A percentile compares a stretch with the other conserved stretches of the same genome.
Conservation (phyloP, 2,329 filamentous ascomycete genomes). For the Xylaria polymorpha region DNA sequence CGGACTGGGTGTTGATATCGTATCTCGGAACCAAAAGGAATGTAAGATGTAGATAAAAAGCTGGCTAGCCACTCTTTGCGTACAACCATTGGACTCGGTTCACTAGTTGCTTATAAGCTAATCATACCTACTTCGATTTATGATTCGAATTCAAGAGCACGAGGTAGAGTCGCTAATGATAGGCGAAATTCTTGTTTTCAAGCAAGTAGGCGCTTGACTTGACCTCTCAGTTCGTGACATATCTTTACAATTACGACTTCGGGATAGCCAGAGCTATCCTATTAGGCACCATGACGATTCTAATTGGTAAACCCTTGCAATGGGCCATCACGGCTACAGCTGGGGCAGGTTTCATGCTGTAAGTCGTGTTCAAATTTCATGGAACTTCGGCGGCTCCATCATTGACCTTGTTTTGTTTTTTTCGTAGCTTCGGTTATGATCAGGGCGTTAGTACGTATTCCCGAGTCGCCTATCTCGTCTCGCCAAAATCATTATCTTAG, state of each 20-base stretch:
- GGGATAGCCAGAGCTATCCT: not conserved
- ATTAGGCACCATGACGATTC: constrained; percentile 11
- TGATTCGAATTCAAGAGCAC: not conserved
- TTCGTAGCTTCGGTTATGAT: constrained; percentile 18
- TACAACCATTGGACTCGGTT: no score
- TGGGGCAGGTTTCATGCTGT: constrained; percentile 30
- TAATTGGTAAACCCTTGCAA: constrained; percentile 26
- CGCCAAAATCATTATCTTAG: not conserved
- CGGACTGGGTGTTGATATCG: not conserved
- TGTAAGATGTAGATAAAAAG: constrained; percentile 10
- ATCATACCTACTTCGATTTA: not conserved
- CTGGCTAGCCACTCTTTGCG: not conserved
- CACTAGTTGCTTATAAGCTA: not conserved
- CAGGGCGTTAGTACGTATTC: constrained; percentile 20
- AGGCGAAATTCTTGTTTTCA: no score
- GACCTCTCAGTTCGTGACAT: not conserved
- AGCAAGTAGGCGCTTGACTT: not conserved
- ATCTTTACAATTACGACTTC: not conserved
- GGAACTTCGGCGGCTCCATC: not conserved
- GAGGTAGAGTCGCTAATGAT: not conserved
- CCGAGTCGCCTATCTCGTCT: not conserved
- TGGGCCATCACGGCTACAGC: constrained; percentile 31
- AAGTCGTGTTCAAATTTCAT: constrained; percentile 3
- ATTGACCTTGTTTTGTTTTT: not conserved
- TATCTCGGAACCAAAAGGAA: not conserved